These are phyloP conservation scores for Heterobasidion irregulare DNA, from an alignment of 1,284 basidiomycete genomes.

Conservation along the genomic window DNA sequence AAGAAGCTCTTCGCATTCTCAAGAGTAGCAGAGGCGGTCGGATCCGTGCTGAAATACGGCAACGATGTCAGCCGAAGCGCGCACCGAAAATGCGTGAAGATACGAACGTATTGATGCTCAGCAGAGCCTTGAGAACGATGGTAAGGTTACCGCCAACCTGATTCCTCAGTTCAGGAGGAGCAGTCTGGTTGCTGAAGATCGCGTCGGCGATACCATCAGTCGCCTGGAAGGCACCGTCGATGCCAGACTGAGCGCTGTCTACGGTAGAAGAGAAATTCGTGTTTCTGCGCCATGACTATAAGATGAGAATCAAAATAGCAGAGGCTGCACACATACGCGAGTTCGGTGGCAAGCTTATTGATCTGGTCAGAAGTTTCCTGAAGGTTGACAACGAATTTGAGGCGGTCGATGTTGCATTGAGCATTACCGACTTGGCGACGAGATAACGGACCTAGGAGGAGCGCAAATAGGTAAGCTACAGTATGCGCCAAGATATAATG, in stretches of 20 bases:
- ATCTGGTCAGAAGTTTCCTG: slow-evolving; percentile 1
- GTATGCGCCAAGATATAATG: not conserved
- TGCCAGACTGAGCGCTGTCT: not conserved
- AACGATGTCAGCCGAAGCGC: not conserved
- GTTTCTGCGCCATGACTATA: not conserved
- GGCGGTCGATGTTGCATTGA: slow-evolving; percentile 18
- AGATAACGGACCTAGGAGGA: not conserved
- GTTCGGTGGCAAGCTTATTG: not conserved
- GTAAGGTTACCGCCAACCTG: slow-evolving; percentile 1
- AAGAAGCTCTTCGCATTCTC: not conserved
- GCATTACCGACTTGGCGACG: slow-evolving; percentile 15
- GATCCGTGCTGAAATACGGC: not conserved
- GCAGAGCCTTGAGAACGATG: not conserved
- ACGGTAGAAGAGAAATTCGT: not conserved
- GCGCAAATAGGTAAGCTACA: too few relatives aligned
- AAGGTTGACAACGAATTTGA: slow-evolving; percentile 13
- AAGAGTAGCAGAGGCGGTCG: not conserved
- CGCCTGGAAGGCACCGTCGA: not conserved
- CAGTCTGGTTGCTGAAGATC: not conserved
- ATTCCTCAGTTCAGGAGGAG: not conserved
- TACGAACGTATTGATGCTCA: not conserved
- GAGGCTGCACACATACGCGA: not conserved
- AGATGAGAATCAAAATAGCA: not conserved
- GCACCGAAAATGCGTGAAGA: not conserved
- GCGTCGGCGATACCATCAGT: not conserved